Conservation (phyloP, 108 stramenopile species). For the Cyclotella cryptica region DNA sequence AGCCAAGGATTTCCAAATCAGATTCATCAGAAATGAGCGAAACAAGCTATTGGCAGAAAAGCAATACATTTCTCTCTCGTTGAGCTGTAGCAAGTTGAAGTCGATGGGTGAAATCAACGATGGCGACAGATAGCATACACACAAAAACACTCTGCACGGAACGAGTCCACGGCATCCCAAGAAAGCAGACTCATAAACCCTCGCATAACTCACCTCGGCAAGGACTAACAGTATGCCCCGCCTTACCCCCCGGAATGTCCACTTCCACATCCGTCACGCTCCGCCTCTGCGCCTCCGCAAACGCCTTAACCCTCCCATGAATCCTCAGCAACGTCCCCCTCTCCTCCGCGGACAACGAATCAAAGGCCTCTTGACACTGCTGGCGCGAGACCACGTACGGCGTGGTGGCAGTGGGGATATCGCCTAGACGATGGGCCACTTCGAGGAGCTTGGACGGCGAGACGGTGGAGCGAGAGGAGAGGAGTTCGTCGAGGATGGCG, state of each 20-base stretch:
- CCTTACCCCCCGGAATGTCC: slow-evolving; percentile 95
- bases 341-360: slow-evolving; percentile 61
- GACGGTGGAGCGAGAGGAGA: slow-evolving; percentile 26
- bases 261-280: slow-evolving; percentile 86
- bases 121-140: too few species aligned
- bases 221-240: slow-evolving; percentile 96
- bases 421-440: slow-evolving; percentile 75
- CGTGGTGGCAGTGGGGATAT: slow-evolving; percentile 56
- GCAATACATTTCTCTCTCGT: too few species aligned
- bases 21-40: too few species aligned
- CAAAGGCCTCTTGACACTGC: slow-evolving; percentile 74
- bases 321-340: slow-evolving; percentile 79
- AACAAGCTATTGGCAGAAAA: too few species aligned
- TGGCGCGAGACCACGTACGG: slow-evolving; percentile 59
- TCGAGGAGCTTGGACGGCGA: slow-evolving; percentile 51
- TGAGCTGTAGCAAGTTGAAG: too few species aligned
- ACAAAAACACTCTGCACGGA: too few species aligned
- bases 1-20: too few species aligned
- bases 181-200: not conserved
- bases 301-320: slow-evolving; percentile 81
- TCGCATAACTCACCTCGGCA: slow-evolving; percentile 65
- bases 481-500: slow-evolving; percentile 75
- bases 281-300: slow-evolving; percentile 91
- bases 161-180: too few species aligned
- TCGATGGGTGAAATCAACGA: too few species aligned